Evolutionary conservation across 495 filamentous ascomycete genomes (phyloP), one percentile per base, ranked within the genome.

Genomic region (Tricharina praecox): DNA sequence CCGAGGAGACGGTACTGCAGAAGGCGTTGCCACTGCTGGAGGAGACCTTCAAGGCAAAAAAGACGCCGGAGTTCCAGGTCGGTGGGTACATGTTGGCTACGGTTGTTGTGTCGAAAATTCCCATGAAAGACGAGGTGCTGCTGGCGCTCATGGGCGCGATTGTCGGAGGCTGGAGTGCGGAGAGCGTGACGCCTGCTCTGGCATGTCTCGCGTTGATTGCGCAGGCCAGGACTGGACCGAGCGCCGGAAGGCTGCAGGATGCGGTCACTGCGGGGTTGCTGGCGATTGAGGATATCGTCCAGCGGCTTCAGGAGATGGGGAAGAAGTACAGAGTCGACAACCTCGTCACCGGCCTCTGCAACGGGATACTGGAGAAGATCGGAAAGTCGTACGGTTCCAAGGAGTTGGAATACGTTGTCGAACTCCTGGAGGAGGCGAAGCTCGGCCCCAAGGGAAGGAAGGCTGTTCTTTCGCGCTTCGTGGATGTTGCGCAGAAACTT

Each of bases 1-100:
- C 81, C 28, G 77, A 87, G 55, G 81, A 93, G 55, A 76, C 82
- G 59, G 68, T 94, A 0, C 66, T 94, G 2, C 66, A 84, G 26
- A 70, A 75, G 30, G 67, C 93, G 21, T 68, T 86, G 3, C 82
- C 86, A 9, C 70, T 82, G 2, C 63, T 96, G 18, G 80, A 83
- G 47, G 75, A 82, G 40, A 79, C 76, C 3, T 70, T 96, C 38
- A 68, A 73, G 10, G 72, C 87, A 67, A 76, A 77, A 49, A 72
- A 78, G 24, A 70, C 77, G 0, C 72, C 84, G 0, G 81, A 88
- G 45, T 66, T 94, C 33, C 76, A 83, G 40, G 71, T 88, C 51
- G 85, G 79, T 18, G 85, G 78, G 55, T 95, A 93, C 59, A 93
- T 93, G 84, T 74, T 95, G 21, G 70, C 84, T 20, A 77, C 82